phyloP scores from a whole-genome alignment of 768 basidiomycete species.

The Tricholoma terreum region DNA sequence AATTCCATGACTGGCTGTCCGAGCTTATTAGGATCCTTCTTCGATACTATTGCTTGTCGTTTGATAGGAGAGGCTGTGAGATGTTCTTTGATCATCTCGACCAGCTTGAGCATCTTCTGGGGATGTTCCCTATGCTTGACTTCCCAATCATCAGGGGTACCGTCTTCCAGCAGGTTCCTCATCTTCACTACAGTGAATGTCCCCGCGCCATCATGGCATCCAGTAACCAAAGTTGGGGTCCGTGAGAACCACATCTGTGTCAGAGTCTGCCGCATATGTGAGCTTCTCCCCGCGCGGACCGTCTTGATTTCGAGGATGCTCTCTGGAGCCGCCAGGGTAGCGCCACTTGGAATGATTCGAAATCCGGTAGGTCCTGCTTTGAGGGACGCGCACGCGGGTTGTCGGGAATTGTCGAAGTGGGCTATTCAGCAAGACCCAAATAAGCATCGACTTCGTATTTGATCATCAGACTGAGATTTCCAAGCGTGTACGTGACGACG shows the following conservation, averaged over 20 bases:
- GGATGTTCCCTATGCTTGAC: slow-evolving; percentile 6
- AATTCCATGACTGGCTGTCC: slow-evolving; percentile 3
- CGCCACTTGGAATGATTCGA: slow-evolving; percentile 7
- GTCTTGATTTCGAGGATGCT: slow-evolving; percentile 19
- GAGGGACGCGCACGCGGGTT: background rate
- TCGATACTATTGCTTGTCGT: slow-evolving; percentile 10
- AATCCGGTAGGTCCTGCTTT: slow-evolving; percentile 10
- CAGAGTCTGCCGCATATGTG: slow-evolving; percentile 4
- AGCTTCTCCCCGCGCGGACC: slow-evolving; percentile 1
- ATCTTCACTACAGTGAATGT: slow-evolving; percentile 10
- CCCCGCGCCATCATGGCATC: slow-evolving; percentile 16
- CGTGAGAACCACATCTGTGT: slow-evolving; percentile 21
- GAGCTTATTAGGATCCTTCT: background rate
- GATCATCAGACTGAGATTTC: slow-evolving; percentile 26
- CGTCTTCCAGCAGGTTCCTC: slow-evolving; percentile 3
- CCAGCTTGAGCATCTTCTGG: slow-evolving; percentile 12
- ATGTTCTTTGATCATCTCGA: slow-evolving; percentile 16
- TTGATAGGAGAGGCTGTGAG: slow-evolving; percentile 10
- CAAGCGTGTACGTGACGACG: slow-evolving; percentile 17
- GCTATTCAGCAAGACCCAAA: slow-evolving; percentile 1
- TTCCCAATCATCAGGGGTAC: slow-evolving; percentile 14
- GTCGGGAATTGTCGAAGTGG: background rate
- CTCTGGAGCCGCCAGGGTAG: slow-evolving; percentile 7
- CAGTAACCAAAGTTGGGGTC: slow-evolving; percentile 16
- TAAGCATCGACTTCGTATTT: slow-evolving; percentile 30